Conservation (phyloP, 768 basidiomycete genomes). For the Rhizopogon vinicolor region DNA sequence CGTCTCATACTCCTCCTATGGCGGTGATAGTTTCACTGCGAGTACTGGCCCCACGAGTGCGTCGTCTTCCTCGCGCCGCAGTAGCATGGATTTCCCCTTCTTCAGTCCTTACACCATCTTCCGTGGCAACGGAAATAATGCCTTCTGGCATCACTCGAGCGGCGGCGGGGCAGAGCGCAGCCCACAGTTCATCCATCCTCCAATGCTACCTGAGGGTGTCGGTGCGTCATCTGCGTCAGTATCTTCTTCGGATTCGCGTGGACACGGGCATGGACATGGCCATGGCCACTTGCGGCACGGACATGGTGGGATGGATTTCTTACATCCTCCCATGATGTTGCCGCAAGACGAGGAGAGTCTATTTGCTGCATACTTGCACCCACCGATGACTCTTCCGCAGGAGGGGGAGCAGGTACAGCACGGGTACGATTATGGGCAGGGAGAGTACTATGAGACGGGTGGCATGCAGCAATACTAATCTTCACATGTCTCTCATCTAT, state of each 20-base stretch:
- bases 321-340: slow-evolving; percentile 59
- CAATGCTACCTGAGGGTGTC: slow-evolving; percentile 46
- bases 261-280: not conserved
- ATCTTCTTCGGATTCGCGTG: too few species aligned
- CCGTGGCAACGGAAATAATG: slow-evolving; percentile 48
- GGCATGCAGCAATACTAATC: slow-evolving; percentile 29
- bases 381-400: slow-evolving; percentile 47
- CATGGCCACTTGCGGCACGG: not conserved
- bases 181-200: slow-evolving; percentile 60
- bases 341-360: slow-evolving; percentile 64
- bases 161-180: slow-evolving; percentile 60
- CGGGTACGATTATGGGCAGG: slow-evolving; percentile 13
- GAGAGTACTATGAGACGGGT: slow-evolving; percentile 30
- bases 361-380: slow-evolving; percentile 49
- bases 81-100: slow-evolving; percentile 64
- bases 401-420: slow-evolving; percentile 23
- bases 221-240: not conserved
- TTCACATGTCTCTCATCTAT: slow-evolving; percentile 3
- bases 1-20: slow-evolving; percentile 57
- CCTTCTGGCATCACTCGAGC: slow-evolving; percentile 81
- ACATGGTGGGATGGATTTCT: slow-evolving; percentile 51
- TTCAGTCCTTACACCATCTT: slow-evolving; percentile 51
- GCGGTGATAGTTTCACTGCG: slow-evolving; percentile 41
- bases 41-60: slow-evolving; percentile 46
- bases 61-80: slow-evolving; percentile 53